Evolutionary conservation across 139 green algal genomes (phyloP), one percentile per base, ranked within the genome.

Genomic region (Pseudopediastrum boryanum): DNA sequence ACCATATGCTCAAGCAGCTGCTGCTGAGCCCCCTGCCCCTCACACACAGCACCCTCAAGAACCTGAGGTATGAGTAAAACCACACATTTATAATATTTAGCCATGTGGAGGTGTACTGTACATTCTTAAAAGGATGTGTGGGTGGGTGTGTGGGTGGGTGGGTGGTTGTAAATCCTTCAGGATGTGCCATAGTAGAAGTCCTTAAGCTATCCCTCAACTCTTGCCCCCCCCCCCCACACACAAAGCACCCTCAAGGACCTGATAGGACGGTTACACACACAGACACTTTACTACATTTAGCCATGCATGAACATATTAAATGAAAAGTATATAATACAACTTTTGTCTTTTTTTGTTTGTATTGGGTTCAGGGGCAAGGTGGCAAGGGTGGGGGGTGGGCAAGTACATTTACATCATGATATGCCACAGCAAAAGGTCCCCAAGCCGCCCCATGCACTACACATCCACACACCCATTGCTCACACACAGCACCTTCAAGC

Each of bases 1-100:
- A 72, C 33, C 27, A 61, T 35, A 25, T 80, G 59, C 10, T 8
- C 27, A 19, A 41, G 31, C 35, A 71, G 61, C 59, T 71, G 59
- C 73, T 80, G 50, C 43, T 61, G 64, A 44, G 59, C 59, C 42
- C 38, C 3, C 59, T 80, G 59, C 16, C 58, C 46, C 43, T 80
- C 73, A 27, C 19, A 35, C 25, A 80, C 73, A 25, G 58, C 59
- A 63, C 46, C 43, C 59, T 80, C 73, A 29, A 80, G 21, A 19
- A 80, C 54, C 72, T 79, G 39, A 36, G 67, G 6, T 1, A 39
- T 39, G 41, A 13, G 21, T 27, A 19, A 12, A 3, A 51, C 12
- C 62, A 71, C 35, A 25, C 31, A 31, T 33, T 9, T 43, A 8
- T 4, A 16, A 21, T 19, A 23, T 41, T 13, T n/a, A 6, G 29